Conservation (phyloP, 2,329 filamentous ascomycete species). For the Aspergillus thermomutatus region DNA sequence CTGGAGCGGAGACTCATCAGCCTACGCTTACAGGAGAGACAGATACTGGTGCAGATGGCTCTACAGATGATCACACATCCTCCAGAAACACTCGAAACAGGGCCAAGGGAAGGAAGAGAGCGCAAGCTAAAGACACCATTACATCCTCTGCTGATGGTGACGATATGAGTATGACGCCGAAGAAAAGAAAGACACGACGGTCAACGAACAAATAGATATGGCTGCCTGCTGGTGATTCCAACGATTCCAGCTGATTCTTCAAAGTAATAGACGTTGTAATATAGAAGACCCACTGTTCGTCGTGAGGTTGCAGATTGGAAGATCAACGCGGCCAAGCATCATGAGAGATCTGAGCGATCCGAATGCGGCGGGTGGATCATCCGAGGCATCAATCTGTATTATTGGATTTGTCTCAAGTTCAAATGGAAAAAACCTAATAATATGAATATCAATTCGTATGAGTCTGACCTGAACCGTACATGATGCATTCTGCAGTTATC, state of each 20-base stretch:
- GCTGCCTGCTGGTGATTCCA: not conserved
- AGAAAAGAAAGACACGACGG: constrained; percentile 24
- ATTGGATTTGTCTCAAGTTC: not conserved
- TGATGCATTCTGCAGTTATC: not conserved
- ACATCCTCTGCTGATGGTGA: constrained; percentile 4
- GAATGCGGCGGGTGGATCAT: constrained; percentile 8
- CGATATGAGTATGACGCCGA: constrained; percentile 15
- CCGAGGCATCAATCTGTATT: not conserved
- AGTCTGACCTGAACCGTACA: not conserved
- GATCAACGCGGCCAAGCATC: constrained; percentile 1
- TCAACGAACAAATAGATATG: constrained; percentile 4
- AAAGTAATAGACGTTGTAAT: no score
- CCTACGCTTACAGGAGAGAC: constrained; percentile 1
- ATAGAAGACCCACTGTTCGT: constrained; percentile 15
- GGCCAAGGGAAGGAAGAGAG: constrained; percentile 15
- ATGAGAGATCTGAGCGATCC: constrained; percentile 1
- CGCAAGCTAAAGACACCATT: constrained; percentile 3
- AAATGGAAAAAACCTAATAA: not conserved
- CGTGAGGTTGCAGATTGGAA: constrained; percentile 8
- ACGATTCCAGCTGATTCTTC: no score
- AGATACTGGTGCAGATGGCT: constrained; percentile 5
- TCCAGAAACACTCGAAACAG: constrained; percentile 2
- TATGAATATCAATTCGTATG: not conserved
- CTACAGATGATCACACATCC: constrained; percentile 1
- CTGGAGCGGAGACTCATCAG: constrained; percentile 30